Conservation (phyloP, 306 rosid genomes). For the Abrus precatorius region DNA sequence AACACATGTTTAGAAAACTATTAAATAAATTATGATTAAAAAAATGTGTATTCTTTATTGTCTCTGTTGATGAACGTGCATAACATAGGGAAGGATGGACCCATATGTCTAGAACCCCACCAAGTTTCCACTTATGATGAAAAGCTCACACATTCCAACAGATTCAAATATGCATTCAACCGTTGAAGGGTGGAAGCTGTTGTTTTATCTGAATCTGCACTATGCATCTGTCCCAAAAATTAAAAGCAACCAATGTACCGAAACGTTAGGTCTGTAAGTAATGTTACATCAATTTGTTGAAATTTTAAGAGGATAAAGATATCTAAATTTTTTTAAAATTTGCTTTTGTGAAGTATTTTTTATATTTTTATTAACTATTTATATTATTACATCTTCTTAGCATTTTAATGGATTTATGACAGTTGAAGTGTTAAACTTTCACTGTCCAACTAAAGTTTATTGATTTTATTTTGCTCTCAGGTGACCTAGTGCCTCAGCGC, state of each 20-base stretch:
- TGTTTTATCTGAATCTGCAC: slow-evolving; percentile 36
- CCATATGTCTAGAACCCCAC: slow-evolving; percentile 47
- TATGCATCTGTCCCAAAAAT: background rate
- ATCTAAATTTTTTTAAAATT: too few relatives aligned
- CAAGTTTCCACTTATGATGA: slow-evolving; percentile 17
- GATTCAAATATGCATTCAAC: slow-evolving; percentile 45
- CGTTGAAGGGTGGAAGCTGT: slow-evolving; percentile 45
- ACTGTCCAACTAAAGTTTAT: too few relatives aligned
- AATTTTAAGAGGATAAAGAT: too few relatives aligned
- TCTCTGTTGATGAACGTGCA: slow-evolving; percentile 42
- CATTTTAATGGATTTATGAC: too few relatives aligned
- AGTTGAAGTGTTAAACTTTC: too few relatives aligned
- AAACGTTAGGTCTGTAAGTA: background rate
- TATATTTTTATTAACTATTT: too few relatives aligned
- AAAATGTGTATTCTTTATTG: background rate
- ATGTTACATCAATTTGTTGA: too few relatives aligned
- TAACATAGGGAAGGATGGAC: slow-evolving; percentile 43
- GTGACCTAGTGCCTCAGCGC: too few relatives aligned
- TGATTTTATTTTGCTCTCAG: too few relatives aligned
- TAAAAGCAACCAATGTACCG: slow-evolving; percentile 10
- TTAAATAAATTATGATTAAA: background rate
- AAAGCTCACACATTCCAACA: slow-evolving; percentile 39
- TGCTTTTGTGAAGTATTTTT: too few relatives aligned
- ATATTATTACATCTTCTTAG: too few relatives aligned
- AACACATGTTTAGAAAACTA: too few relatives aligned